Evolutionary conservation across 495 filamentous ascomycete genomes (phyloP).

Genomic region (Penicillium turbatum): DNA sequence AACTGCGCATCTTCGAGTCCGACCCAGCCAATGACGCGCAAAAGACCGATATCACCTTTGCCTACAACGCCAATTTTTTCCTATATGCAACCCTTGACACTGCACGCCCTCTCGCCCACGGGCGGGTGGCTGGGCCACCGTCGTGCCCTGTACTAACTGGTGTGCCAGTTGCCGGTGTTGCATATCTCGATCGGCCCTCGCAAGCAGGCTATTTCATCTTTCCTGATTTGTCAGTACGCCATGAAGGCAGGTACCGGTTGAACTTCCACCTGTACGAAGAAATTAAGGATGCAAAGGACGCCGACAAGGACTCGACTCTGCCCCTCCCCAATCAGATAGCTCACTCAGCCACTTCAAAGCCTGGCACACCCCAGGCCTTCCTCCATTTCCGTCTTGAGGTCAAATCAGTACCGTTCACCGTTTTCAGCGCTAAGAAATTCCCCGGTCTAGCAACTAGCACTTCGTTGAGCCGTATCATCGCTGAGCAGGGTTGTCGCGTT

Average conservation of each 20-base stretch:
- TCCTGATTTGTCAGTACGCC: constrained; percentile 92
- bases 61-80: constrained; percentile 96
- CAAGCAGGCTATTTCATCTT: constrained; percentile 98
- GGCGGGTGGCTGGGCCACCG: constrained; percentile 62
- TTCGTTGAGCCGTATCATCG: constrained; percentile 78
- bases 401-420: constrained; percentile 79
- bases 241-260: constrained; percentile 86
- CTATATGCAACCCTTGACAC: constrained; percentile 89
- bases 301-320: constrained; percentile 46
- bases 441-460: constrained; percentile 92
- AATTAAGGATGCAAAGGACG: constrained; percentile 72
- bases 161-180: constrained; percentile 93
- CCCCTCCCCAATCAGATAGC: constrained; percentile 24
- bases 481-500: constrained; percentile 95
- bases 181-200: constrained; percentile 86
- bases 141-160: constrained; percentile 85
- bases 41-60: constrained; percentile 77
- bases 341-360: constrained; percentile 23
- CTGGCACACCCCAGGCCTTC: constrained; percentile 37
- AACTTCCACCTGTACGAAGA: constrained; percentile 93
- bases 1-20: constrained; percentile 81
- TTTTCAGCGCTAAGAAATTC: constrained; percentile 98
- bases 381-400: constrained; percentile 79
- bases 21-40: constrained; percentile 50
- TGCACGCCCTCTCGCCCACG: constrained; percentile 80